These are phyloP conservation scores for Yamadazyma kitorensis DNA, from an alignment of 805 yeast genomes.

Conservation along the genomic window DNA sequence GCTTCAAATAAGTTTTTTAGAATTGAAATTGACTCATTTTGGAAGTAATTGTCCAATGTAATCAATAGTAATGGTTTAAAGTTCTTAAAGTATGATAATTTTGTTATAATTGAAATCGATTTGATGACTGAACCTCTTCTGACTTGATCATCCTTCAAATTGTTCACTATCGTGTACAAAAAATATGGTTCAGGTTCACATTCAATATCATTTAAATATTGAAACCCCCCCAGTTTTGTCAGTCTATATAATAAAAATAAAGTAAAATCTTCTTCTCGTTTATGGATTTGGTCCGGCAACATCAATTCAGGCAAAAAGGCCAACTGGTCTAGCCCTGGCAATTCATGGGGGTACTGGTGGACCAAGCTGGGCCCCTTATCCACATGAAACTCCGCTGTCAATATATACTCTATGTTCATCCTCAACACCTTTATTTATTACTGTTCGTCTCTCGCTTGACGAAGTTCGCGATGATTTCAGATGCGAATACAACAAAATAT, in stretches of 20 bases:
- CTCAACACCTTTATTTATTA: too few relatives aligned
- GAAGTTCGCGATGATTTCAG: neutral
- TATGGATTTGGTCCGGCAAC: slow-evolving; percentile 62
- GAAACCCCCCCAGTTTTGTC: slow-evolving; percentile 36
- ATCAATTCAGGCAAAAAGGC: slow-evolving; percentile 50
- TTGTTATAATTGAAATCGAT: slow-evolving; percentile 58
- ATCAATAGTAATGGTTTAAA: slow-evolving; percentile 58
- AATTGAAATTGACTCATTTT: slow-evolving; percentile 16
- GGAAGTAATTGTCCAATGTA: slow-evolving; percentile 48
- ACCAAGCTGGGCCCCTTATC: slow-evolving; percentile 66
- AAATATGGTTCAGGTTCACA: slow-evolving; percentile 46
- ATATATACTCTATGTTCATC: slow-evolving; percentile 50
- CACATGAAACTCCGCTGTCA: slow-evolving; percentile 79
- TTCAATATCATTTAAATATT: slow-evolving; percentile 28
- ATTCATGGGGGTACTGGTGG: slow-evolving; percentile 42
- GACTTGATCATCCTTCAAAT: slow-evolving; percentile 42
- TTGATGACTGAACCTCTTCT: slow-evolving; percentile 60
- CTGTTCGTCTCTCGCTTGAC: neutral
- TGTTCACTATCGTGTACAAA: slow-evolving; percentile 53
- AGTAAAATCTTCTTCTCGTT: slow-evolving; percentile 57
- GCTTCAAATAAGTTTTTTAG: slow-evolving; percentile 29
- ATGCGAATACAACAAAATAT: neutral
- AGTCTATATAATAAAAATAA: slow-evolving; percentile 51
- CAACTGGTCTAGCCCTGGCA: slow-evolving; percentile 36
- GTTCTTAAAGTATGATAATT: slow-evolving; percentile 48